Conservation (phyloP, 176 grass and related monocot genomes). For the Chrysopogon serrulatus region DNA sequence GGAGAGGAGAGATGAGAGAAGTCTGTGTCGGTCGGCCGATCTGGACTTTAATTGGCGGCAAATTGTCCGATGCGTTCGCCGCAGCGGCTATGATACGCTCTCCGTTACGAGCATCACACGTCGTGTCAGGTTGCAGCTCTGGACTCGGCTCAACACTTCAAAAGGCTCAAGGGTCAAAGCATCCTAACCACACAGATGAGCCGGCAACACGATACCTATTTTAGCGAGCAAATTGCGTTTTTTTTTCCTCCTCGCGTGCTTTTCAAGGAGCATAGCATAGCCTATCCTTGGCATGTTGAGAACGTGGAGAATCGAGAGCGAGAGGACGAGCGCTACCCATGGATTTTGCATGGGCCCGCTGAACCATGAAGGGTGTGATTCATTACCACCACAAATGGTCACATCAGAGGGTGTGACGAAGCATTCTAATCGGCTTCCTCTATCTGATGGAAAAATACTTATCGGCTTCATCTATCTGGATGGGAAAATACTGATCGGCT, state of each 20-base stretch:
- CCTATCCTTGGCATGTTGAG: neutral
- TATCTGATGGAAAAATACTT: no score
- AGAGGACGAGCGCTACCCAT: neutral
- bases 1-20: neutral
- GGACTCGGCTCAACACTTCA: neutral
- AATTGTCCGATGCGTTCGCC: neutral
- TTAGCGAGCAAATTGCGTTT: neutral
- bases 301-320: constrained; percentile 35
- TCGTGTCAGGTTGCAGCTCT: neutral
- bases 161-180: neutral
- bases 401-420: neutral
- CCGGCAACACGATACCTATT: neutral
- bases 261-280: neutral
- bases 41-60: constrained; percentile 29
- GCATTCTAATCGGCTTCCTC: neutral
- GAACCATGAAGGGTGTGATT: no score
- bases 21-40: constrained; percentile 4
- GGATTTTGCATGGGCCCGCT: neutral
- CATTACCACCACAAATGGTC: constrained; percentile 2
- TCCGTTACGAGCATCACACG: no score
- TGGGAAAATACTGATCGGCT: no score
- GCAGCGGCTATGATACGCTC: no score
- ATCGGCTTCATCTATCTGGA: no score
- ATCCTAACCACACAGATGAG: neutral
- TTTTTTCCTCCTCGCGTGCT: neutral